Evolutionary conservation across 2,329 filamentous ascomycete species (phyloP).

Genomic region (Penicillium hesseltinei): DNA sequence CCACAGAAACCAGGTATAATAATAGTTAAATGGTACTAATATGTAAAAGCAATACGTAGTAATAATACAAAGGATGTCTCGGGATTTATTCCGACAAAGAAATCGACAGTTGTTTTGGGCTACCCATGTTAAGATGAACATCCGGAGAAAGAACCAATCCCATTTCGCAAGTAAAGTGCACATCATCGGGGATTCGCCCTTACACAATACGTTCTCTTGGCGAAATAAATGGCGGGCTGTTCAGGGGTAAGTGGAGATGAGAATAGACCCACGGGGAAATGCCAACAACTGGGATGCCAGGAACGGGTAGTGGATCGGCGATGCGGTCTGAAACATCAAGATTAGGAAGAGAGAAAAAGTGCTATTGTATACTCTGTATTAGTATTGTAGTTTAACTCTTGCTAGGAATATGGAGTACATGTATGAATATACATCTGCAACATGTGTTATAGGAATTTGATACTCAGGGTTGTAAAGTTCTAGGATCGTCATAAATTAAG

Average conservation of each 20-base stretch:
- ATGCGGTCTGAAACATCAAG: slow-evolving; percentile 8
- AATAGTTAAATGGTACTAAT: neutral
- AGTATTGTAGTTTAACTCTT: neutral
- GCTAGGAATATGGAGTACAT: neutral
- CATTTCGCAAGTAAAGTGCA: slow-evolving; percentile 11
- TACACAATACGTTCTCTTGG: slow-evolving; percentile 10
- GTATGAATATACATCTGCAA: neutral
- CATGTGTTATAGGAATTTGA: neutral
- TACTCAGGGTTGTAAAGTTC: neutral
- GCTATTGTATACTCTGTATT: neutral
- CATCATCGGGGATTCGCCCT: slow-evolving; percentile 8
- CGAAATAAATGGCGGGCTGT: slow-evolving; percentile 21
- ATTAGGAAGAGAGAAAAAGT: neutral
- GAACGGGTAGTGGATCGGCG: slow-evolving; percentile 24
- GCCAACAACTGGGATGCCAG: slow-evolving; percentile 15
- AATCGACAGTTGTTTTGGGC: neutral
- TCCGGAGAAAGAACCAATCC: slow-evolving; percentile 13
- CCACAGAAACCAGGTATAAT: slow-evolving; percentile 3
- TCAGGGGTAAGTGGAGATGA: slow-evolving; percentile 28
- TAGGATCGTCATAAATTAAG: slow-evolving; percentile 4
- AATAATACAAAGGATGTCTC: slow-evolving; percentile 9
- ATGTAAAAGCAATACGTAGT: neutral
- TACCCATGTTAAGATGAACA: slow-evolving; percentile 7
- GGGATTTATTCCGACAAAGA: slow-evolving; percentile 1
- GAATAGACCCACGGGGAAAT: slow-evolving; percentile 5